Conservation (phyloP, 75 land plant genomes). For the Pinus tabuliformis region DNA sequence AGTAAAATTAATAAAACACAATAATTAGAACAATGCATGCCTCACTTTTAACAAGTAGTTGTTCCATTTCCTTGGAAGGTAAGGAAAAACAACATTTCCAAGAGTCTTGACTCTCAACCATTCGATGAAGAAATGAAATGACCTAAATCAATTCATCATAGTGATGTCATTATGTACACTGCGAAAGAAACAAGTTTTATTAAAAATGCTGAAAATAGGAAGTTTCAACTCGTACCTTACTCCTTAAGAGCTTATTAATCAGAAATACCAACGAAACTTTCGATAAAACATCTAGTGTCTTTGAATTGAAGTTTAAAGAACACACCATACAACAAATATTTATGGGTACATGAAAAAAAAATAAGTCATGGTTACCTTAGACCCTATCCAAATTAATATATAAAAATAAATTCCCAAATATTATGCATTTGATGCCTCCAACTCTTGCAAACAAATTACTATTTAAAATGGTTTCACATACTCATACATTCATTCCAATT, state of each 20-base stretch:
- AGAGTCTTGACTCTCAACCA: too few relatives aligned
- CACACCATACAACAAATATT: not conserved
- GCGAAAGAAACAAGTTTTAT: not conserved
- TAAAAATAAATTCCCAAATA: not conserved
- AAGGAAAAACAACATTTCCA: too few relatives aligned
- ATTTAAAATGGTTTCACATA: not conserved
- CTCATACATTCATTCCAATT: not conserved
- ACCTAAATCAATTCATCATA: slow-evolving; percentile 23
- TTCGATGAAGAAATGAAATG: too few relatives aligned
- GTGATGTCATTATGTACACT: not conserved
- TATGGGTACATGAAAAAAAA: not conserved
- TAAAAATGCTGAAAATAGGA: not conserved
- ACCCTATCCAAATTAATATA: not conserved
- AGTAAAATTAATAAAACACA: not conserved
- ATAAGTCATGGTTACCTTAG: not conserved
- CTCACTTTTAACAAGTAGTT: too few relatives aligned
- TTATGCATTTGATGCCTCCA: not conserved
- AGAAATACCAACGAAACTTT: too few relatives aligned
- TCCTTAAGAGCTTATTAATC: too few relatives aligned
- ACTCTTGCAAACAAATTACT: not conserved
- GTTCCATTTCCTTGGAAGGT: too few relatives aligned
- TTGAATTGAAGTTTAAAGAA: slow-evolving; percentile 7
- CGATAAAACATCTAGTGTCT: slow-evolving; percentile 13
- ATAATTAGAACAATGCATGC: not conserved
- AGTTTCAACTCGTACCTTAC: slow-evolving; percentile 20